Evolutionary conservation across 805 yeast species (phyloP), one percentile per base, ranked within the genome.

Genomic region (Huiozyma sinensis): DNA sequence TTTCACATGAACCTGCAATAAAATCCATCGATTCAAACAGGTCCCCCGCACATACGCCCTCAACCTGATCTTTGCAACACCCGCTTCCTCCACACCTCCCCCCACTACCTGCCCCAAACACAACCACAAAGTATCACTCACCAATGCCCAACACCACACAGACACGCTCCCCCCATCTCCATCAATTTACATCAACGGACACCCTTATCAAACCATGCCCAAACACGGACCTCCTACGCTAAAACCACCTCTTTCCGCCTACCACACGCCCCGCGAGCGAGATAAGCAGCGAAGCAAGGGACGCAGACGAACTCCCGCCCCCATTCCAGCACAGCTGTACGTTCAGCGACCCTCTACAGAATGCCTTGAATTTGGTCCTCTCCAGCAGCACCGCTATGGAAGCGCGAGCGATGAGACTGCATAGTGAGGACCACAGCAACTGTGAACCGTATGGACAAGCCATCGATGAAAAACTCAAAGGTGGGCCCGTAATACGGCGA

Each of bases 321-420:
- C 24, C 24, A 4, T 4, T 3, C 24, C 24, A 17, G 24, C 24
- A 17, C 24, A 17, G 24, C 24, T 17, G 24, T 17, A 17, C 24
- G 24, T 17, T 17, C 24, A 17, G 24, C 24, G 24, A 17, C 4
- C 24, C 39, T 37, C 46, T 46, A 47, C 51, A 50, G 42, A 29
- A 41, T 29, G 48, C 53, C 58, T 55, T 46, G 49, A 46, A 46
- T 53, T 46, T 46, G 52, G 44, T 40, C 33, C 10, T 17, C 24
- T 17, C 24, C 24, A 42, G 36, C 40, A 34, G 46, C 57, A 50
- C 48, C 54, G 56, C 58, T 60, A 60, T 60, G 61, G 65, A 45
- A 47, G 55, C 37, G 55, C 51, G 55, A 58, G 53, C 52, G 37
- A 47, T 53, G 58, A 51, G 48, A 47, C 50, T 39, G 38, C 37